Evolutionary conservation across 805 yeast species (phyloP), one percentile per base, ranked within the genome.

Genomic region (Hyphopichia homilentoma): DNA sequence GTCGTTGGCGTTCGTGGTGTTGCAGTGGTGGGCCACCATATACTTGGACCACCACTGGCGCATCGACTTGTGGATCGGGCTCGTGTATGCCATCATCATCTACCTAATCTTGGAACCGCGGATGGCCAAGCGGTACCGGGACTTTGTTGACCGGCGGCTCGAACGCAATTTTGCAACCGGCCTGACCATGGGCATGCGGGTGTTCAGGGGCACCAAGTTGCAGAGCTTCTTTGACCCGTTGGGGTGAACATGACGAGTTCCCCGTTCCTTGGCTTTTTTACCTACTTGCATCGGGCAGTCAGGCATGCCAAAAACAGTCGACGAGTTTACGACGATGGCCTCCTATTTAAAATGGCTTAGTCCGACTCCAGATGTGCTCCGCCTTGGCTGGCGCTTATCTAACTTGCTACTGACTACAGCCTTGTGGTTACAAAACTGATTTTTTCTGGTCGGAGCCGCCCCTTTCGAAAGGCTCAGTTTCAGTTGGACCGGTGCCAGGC

Each of bases 1-100:
- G 1, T 70, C 67, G 15, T 47, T 68, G 5, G 23, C 40, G 0
- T 81, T 73, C 52, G 74, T 80, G 6, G 37, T 63, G 2, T 47
- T 76, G 21, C 86, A 80, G 49, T 79, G 86, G 83, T 81, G 86
- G 85, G 77, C 84, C 16, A 78, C 86, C 3, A 77, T 81, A 58
- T 81, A 81, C 45, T 53, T 81, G 36, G 86, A 80, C 50, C 87
- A 80, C 54, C 88, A 81, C 52, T 81, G 80, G 71, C 63, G 84
- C 38, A 54, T 79, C 21, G 87, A 81, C 48, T 57, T 80, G 33
- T 52, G 78, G 24, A 61, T 64, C n/a, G 86, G 86, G 6, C 52
- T 75, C 48, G 20, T 61, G 4, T 81, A 81, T 56, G 70, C 84
- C 0, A 39, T 75, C 4, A 21, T 55, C 8, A 45, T 65, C 16